A percentile compares a stretch with the other conserved stretches of the same genome.
Conservation (phyloP, 164 flowering plant species). For the Piper betle region DNA sequence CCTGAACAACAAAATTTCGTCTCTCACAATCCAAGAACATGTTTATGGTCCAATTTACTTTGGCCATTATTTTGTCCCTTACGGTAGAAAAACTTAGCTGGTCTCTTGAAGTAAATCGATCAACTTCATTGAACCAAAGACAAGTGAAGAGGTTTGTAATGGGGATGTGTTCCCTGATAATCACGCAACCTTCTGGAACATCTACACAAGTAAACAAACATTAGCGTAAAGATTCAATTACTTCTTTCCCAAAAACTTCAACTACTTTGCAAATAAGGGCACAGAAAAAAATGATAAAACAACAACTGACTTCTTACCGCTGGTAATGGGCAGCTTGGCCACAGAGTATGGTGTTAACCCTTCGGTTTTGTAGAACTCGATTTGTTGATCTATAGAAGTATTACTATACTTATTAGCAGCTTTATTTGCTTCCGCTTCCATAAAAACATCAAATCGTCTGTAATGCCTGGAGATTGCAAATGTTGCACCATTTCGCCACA, state of each 20-base stretch:
- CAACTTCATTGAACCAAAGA: slow-evolving; percentile 97
- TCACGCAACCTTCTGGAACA: slow-evolving; percentile 97
- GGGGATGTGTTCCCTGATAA: slow-evolving; percentile 79
- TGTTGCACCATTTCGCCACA: slow-evolving; percentile 75
- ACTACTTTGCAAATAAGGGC: slow-evolving; percentile 2
- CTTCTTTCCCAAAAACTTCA: background rate
- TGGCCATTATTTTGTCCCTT: slow-evolving; percentile 62
- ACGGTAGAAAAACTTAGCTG: slow-evolving; percentile 89
- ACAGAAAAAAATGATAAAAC: background rate
- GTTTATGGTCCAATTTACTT: slow-evolving; percentile 52
- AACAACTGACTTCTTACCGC: slow-evolving; percentile 41
- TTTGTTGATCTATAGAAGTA: slow-evolving; percentile 72
- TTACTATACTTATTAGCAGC: slow-evolving; percentile 89
- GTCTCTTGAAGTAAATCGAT: slow-evolving; percentile 90
- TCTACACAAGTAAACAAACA: slow-evolving; percentile 28
- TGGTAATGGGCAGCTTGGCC: slow-evolving; percentile 87
- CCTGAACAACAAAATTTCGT: slow-evolving; percentile 91
- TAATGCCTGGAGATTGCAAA: slow-evolving; percentile 96
- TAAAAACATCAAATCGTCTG: slow-evolving; percentile 81
- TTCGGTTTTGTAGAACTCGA: slow-evolving; percentile 70
- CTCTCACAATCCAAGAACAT: slow-evolving; percentile 96
- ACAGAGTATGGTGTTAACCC: slow-evolving; percentile 77
- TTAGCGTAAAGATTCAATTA: background rate
- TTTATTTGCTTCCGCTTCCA: slow-evolving; percentile 94
- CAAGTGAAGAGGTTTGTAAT: slow-evolving; percentile 85